Base-by-base conservation (phyloP, 306 rosid species). In the Pyrus betulifolia region DNA sequence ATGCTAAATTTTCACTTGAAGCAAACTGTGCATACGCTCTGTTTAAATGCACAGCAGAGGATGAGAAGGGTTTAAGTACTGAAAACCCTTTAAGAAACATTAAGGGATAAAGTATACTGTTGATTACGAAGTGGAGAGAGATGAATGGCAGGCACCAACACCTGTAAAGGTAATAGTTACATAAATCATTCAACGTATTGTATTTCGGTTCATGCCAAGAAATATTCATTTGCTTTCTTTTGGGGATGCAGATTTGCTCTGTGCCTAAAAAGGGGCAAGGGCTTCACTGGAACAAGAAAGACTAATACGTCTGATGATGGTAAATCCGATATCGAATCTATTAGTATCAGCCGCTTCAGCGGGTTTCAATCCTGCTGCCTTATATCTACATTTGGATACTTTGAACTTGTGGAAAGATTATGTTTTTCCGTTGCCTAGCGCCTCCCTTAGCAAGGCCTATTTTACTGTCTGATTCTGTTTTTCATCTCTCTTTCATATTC, bases 211-310 rank as follows among this genome's bases (percentile, higher is more conserved):
- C 60, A 40, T 66, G 66, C 69, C 76, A 70, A 73, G 65, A 75
- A 70, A 79, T 77, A 70, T 79, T 79, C 62, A 74, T 76, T 79
- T 73, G 52, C 80, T 85, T 78, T 83, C 76, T 69, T 84, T 81
- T 80, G 86, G 85, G 78, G 66, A 71, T 83, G 91, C 89, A 86
- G 85, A 79, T 85, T 71, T 44, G 75, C 82, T 76, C 45, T 62
- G 28, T 65, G 87, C 87, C 83, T 74, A 63, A 71, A 69, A 76
- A 52, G 44, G 63, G 89, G 80, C 82, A 72, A 65, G 35, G 60
- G 54, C 65, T 70, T 31, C 46, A 61, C 62, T 13, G 22, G 64
- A 63, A 62, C 31, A 61, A 64, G 70, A 74, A 19, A 79, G 72
- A 76, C 75, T 75, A 74, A 64, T 73, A 54, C 49, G 61, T 71